Evolutionary conservation across 306 rosid species (phyloP).

Genomic region (Fragaria vesca): DNA sequence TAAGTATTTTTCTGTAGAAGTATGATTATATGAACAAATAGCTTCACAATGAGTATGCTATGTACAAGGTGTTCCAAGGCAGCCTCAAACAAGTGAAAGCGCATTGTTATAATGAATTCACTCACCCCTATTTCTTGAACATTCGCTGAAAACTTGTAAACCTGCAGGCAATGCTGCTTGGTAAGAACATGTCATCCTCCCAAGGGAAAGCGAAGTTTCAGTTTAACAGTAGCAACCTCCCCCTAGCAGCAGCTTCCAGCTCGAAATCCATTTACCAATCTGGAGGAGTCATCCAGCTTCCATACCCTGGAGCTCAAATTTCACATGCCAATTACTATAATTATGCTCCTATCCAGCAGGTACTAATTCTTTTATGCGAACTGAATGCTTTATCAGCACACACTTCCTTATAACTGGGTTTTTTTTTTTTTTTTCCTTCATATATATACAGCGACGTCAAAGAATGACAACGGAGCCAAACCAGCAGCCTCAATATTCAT

Average conservation of each 20-base stretch:
- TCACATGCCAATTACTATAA: background rate
- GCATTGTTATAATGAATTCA: no score
- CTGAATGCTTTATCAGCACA: no score
- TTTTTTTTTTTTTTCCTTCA: no score
- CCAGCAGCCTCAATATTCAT: no score
- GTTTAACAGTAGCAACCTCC: background rate
- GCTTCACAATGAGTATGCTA: no score
- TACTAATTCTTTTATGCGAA: background rate
- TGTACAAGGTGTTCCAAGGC: no score
- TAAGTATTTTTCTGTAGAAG: background rate
- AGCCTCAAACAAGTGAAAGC: no score
- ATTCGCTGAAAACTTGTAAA: no score
- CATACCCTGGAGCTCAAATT: background rate
- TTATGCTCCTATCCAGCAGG: background rate
- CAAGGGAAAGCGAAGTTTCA: background rate
- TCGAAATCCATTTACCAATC: background rate
- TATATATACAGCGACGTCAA: no score
- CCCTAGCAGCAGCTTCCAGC: background rate
- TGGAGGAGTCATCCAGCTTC: background rate
- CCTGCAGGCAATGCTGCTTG: background rate
- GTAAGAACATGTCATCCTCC: background rate
- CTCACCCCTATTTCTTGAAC: no score
- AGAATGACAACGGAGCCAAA: no score
- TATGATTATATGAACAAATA: background rate
- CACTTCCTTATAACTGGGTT: background rate